Evolutionary conservation across 345 rosid species (phyloP), one percentile per base, ranked within the genome.

Genomic region (Turritis glabra): DNA sequence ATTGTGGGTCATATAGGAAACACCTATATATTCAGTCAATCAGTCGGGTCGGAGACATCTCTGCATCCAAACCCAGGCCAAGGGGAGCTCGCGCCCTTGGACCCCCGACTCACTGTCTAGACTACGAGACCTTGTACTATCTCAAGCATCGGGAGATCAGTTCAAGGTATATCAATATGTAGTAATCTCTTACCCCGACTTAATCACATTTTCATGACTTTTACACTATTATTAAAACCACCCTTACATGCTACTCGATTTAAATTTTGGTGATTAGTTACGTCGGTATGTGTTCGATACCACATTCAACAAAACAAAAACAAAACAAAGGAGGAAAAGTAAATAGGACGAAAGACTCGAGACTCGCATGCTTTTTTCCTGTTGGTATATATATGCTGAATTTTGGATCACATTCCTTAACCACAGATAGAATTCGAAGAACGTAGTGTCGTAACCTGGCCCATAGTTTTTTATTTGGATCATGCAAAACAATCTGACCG

Each of bases 401-500:
- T 17, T 5, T 18, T 35, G 37, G 51, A 50, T 60, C 37, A 46
- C 23, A 6, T 32, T 57, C 21, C 15, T 56, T 48, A 60, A 71
- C 50, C 51, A 60, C 51, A 4, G 35, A 25, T 12, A 72, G 38
- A 50, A 23, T 22, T 63, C 14, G 15, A 56, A 41, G 63, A 43
- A 17, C 37, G 44, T 5, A 15, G 33, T 29, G 63, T 40, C 70
- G 26, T 63, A 53, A 54, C 52, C 61, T 50, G 27, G 52, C 60
- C 53, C 54, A 23, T 41, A 29, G 18, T 44, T 64, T 53, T 3
- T 43, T 43, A 27, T 55, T 43, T 55, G 57, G 38, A 73, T 64
- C 48, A 32, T 33, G 27, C 38, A 30, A 53, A 37, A 40, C 13
- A 64, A 43, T 73, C 18, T 15, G 8, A 30, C 71, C 65, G 72